Base-by-base conservation (phyloP, 306 rosid genomes). In the Dalbergia cultrata region DNA sequence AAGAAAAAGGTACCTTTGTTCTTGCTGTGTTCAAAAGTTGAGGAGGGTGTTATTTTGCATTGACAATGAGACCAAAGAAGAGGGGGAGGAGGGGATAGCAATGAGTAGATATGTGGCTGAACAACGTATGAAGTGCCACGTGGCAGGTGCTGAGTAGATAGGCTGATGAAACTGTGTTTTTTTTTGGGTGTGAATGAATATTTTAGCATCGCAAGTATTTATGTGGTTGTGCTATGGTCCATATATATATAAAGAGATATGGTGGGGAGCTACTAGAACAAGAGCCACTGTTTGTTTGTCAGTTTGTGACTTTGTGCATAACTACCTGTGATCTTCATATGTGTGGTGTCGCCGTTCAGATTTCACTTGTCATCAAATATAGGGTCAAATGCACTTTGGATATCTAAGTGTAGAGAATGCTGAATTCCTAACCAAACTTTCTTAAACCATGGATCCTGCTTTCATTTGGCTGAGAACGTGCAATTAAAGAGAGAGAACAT, bases 191-290 rank as follows among this genome's bases (percentile, higher is more conserved):
- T 77, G 88, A 62, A 18, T 59, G 41, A 44, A 9, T 44, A 44
- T 44, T 86, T 80, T 82, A 45, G 89, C 81, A 84, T 89, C 88
- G 80, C 89, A 80, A 57, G 78, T 81, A 74, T 85, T 78, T 87
- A 76, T 90, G 97, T 93, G 97, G 97, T 76, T 88, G 86, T 76
- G 86, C 68, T 68, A 45, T 70, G 79, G 73, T 84, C 66, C 61
- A 75, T 16, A 9, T 44, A 9, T 44, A 61, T 17, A 67, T 17
- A 33, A 90, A 85, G 85, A 84, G 92, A 90, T 87, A 93, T 87
- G 88, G 87, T 85, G 58, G 64, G 44, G 73, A 22, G 71, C 18
- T 61, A 19, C 77, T 80, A 65, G 19, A 26, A 26, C 31, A 26
- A 26, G 31, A 2, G 31, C 31, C 31, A 61, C 78, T 70, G 75